A percentile compares a stretch with the other conserved stretches of the same genome.
Evolutionary conservation across 352 stramenopile genomes (phyloP).

Genomic region (Pythium grandisporangium): DNA sequence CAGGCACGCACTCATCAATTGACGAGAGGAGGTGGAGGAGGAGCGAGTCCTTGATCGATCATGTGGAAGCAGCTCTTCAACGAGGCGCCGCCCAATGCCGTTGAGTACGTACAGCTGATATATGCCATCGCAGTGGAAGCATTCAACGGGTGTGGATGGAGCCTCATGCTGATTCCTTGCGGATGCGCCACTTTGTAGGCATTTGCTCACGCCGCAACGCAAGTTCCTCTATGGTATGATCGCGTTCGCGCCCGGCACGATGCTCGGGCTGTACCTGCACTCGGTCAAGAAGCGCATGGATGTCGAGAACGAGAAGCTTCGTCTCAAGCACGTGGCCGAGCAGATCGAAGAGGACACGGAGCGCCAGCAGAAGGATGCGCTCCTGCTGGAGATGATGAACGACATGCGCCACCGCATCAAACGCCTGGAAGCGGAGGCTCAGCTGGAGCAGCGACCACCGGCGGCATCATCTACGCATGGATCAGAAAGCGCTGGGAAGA

Average conservation of each 20-base stretch:
- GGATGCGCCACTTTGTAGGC: too few relatives aligned
- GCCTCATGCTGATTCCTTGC: too few relatives aligned
- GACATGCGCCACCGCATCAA: conserved; percentile 49
- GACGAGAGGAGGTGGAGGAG: too few relatives aligned
- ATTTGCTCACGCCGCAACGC: conserved; percentile 50
- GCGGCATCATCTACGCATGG: neutral
- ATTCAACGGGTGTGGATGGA: too few relatives aligned
- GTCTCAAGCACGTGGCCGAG: conserved; percentile 12
- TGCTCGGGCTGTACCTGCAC: conserved; percentile 57
- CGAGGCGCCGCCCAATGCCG: conserved; percentile 46
- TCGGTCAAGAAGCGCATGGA: conserved; percentile 68
- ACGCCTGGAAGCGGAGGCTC: conserved; percentile 35
- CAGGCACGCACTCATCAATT: neutral
- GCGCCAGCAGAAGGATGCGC: conserved; percentile 38
- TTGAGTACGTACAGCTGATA: conserved; percentile 69
- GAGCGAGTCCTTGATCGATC: too few relatives aligned
- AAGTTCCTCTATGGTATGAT: conserved; percentile 62
- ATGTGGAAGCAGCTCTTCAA: conserved; percentile 72
- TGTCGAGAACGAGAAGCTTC: conserved; percentile 43
- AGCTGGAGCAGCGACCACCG: conserved; percentile 13
- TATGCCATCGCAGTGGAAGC: too few relatives aligned
- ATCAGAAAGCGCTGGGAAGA: too few relatives aligned
- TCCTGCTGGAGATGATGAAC: conserved; percentile 39
- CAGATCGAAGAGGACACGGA: conserved; percentile 30
- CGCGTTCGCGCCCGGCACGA: conserved; percentile 54